Base-by-base conservation (phyloP, 306 rosid species). In the Vigna angularis region DNA sequence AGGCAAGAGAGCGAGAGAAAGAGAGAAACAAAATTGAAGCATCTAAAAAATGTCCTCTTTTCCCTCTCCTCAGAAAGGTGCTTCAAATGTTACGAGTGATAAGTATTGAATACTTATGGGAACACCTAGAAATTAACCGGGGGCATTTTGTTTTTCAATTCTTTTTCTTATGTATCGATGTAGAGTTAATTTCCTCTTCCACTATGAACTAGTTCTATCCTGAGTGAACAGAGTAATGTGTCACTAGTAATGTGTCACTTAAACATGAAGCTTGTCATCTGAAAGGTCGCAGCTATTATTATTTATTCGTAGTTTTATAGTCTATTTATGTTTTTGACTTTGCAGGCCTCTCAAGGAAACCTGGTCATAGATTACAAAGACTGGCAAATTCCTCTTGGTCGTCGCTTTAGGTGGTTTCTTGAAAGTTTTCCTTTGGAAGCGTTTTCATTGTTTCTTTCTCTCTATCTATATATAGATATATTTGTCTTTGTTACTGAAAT, bases 351-450 rank as follows among this genome's bases (percentile, higher is more conserved):
- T 80, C 78, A 90, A 84, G 88, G 77, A 79, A 88, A 86, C 85
- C 11, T 59, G 85, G 95, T 92, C 75, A 88, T 94, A 83, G 98
- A 94, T 85, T 94, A 90, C 85, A 94, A 90, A 89, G 98, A 94
- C 74, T 92, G 94, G 98, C 97, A 94, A 87, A 83, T 94, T 83
- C 98, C 98, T 44, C 97, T 94, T 40, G 98, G 98, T 69, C 97
- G 98, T 75, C 95, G 97, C 69, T 94, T 94, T 78, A 90, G 98
- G 97, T 94, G 68, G 62, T 89, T 78, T 74, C 79, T 73, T 32
- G 7, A 45, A 82, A 72, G 13, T 15, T 73, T 77, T 17, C 64
- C 72, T 74, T 62, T 17, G 62, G 73, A 62, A 56, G 28, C 24
- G 65, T 55, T 26, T n/a, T 45, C 14, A 52, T 17, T 74, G 62